Conservation (phyloP, 352 stramenopile genomes). For the Phytophthora lateralis region DNA sequence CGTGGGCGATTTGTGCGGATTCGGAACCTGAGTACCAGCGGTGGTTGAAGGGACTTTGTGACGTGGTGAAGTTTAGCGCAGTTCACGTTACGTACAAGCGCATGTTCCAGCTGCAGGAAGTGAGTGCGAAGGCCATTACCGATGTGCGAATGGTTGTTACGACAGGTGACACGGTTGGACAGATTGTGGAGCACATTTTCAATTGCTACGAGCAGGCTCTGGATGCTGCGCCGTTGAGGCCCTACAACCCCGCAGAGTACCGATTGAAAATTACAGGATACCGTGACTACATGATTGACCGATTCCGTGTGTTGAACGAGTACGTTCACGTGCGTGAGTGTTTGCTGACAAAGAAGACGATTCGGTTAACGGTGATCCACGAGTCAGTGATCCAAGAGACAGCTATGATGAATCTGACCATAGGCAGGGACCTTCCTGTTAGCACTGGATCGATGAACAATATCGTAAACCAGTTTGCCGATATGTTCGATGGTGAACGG, state of each 20-base stretch:
- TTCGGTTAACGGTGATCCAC: conserved; percentile 85
- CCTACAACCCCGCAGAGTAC: conserved; percentile 85
- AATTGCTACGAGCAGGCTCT: conserved; percentile 87
- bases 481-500: conserved; percentile 65
- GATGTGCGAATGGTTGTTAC: conserved; percentile 88
- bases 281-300: conserved; percentile 87
- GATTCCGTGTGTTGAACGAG: conserved; percentile 83
- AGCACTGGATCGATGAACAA: conserved; percentile 36
- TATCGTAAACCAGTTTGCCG: conserved; percentile 58
- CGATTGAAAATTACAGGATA: conserved; percentile 87
- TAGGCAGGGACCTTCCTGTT: conserved; percentile 64
- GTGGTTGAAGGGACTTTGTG: conserved; percentile 83
- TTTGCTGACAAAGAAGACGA: conserved; percentile 85
- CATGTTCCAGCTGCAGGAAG: conserved; percentile 86
- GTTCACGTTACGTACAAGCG: conserved; percentile 83
- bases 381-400: conserved; percentile 87
- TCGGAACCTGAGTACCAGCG: conserved; percentile 78
- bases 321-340: conserved; percentile 90
- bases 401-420: conserved; percentile 77
- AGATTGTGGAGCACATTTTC: conserved; percentile 91
- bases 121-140: conserved; percentile 81
- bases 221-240: conserved; percentile 71
- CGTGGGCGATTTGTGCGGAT: conserved; percentile 78
- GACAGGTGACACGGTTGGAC: conserved; percentile 80
- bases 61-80: conserved; percentile 79